A percentile compares a stretch with the other conserved stretches of the same genome.
These are phyloP conservation scores for Acidiella bohemica DNA, from an alignment of 495 filamentous ascomycete genomes.

Conservation along the genomic window DNA sequence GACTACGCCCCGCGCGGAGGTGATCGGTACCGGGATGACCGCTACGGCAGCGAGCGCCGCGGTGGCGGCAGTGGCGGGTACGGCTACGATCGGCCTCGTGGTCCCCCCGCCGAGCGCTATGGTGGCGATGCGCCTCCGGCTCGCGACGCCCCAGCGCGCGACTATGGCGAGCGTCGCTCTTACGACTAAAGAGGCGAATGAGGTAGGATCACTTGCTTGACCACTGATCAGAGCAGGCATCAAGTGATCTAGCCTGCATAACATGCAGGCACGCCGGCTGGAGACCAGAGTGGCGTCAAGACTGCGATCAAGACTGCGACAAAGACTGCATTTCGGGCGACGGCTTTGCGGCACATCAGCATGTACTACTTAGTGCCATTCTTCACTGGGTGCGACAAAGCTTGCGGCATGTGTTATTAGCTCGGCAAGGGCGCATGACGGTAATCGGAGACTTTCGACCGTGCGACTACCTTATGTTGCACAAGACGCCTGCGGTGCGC, in stretches of 20 bases:
- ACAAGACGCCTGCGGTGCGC: not conserved
- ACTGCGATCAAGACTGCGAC: slow-evolving; percentile 8
- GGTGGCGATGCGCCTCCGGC: slow-evolving; percentile 14
- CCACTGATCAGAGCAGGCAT: slow-evolving; percentile 13
- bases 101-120: slow-evolving; percentile 11
- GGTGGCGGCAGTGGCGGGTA: slow-evolving; percentile 7
- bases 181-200: slow-evolving; percentile 13
- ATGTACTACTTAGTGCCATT: slow-evolving; percentile 8
- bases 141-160: slow-evolving; percentile 14
- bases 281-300: slow-evolving; percentile 8
- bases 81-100: slow-evolving; percentile 13
- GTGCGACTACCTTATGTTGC: not conserved
- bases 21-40: slow-evolving; percentile 12
- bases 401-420: slow-evolving; percentile 16
- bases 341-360: slow-evolving; percentile 12
- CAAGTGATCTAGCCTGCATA: slow-evolving; percentile 2
- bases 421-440: slow-evolving; percentile 1
- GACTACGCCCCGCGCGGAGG: slow-evolving; percentile 24
- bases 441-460: slow-evolving; percentile 1
- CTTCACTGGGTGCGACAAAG: slow-evolving; percentile 6
- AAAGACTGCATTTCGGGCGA: slow-evolving; percentile 10
- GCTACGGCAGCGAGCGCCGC: slow-evolving; percentile 5
- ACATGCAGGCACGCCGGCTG: not conserved
- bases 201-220: slow-evolving; percentile 14
- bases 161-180: slow-evolving; percentile 13